phyloP scores from a whole-genome alignment of 1,139 yeast genomes.

The Williopsis jadinii region DNA sequence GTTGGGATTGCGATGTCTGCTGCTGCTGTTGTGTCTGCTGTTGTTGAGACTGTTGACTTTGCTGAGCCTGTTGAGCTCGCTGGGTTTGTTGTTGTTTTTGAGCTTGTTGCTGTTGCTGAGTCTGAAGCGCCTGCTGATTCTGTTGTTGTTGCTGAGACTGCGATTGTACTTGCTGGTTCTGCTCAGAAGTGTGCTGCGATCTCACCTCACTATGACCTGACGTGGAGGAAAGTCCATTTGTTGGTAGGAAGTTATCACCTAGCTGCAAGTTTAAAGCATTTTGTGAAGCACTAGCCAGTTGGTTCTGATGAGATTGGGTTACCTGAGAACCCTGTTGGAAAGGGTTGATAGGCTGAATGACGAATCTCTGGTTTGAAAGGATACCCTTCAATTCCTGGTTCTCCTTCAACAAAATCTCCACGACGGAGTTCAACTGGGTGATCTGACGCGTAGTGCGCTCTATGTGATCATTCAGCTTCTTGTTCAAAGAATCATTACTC shows the following conservation, averaged over 20 bases:
- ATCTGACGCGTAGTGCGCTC: slow-evolving; percentile 18
- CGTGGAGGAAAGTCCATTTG: slow-evolving; percentile 1
- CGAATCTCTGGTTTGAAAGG: slow-evolving; percentile 18
- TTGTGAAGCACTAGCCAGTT: slow-evolving; percentile 1
- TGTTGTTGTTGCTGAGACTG: no score
- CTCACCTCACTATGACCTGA: slow-evolving; percentile 2
- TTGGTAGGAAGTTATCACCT: slow-evolving; percentile 1
- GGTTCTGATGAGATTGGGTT: slow-evolving; percentile 7
- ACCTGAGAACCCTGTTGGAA: slow-evolving; percentile 10
- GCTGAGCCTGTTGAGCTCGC: slow-evolving; percentile 6
- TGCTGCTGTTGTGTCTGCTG: slow-evolving; percentile 10
- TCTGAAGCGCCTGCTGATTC: slow-evolving; percentile 5
- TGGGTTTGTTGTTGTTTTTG: slow-evolving; percentile 1
- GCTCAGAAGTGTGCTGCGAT: slow-evolving; percentile 5
- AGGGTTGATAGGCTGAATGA: slow-evolving; percentile 19
- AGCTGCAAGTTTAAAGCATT: slow-evolving; percentile 1
- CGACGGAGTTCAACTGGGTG: slow-evolving; percentile 15
- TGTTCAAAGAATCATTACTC: slow-evolving; percentile 15
- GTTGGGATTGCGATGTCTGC: slow-evolving; percentile 4
- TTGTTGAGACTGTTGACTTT: slow-evolving; percentile 5
- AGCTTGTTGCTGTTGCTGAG: slow-evolving; percentile 6
- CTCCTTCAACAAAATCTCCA: slow-evolving; percentile 20
- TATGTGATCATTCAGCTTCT: slow-evolving; percentile 17
- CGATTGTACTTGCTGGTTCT: slow-evolving; percentile 1
- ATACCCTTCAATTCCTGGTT: slow-evolving; percentile 20